Base-by-base conservation (phyloP, 1,284 basidiomycete species). In the Entoloma clypeatum region DNA sequence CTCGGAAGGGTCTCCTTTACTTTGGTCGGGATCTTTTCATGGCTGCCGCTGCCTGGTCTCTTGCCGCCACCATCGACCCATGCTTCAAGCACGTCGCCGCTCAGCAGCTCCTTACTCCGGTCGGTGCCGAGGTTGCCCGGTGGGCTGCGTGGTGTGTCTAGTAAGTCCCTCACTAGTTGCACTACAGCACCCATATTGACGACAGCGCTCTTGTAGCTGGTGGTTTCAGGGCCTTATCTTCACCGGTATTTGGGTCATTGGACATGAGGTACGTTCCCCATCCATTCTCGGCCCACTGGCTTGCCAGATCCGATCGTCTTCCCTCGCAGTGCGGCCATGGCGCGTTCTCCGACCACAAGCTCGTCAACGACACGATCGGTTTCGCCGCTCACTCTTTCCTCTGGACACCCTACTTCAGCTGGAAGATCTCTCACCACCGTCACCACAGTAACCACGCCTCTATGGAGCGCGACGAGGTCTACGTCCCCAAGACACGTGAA, bases 181-280 rank as follows among this genome's bases (percentile, higher is more conserved):
- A 31, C 23, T 31, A 30, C 45, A 30, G 29, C 44, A 26, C 31
- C 39, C 16, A 46, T 9, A 31, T 5, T 18, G 13, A 18, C 34
- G 6, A 32, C 21, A 14, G 21, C n/a, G 10, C 31, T 23, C 10
- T 31, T 35, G 34, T 44, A 72, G 75, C 53, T 79, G 77, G 76
- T 79, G 76, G 77, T 76, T 78, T 52, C 76, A 79, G 57, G 75
- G 76, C 9, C 64, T 79, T 7, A 67, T 73, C 21, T 74, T 79
- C 51, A 77, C 74, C 6, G 75, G 76, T 1, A 65, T 79, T 28
- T 81, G 77, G 76, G 75, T 79, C n/a, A 74, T 79, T 36, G 77
- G 76, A 16, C 77, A 78, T 45, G 77, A 79, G 57, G 74, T 75
- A 9, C 17, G 16, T 36, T 42, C 18, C 13, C 41, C 11, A 2